Base-by-base conservation (phyloP, 1,139 yeast species). In the Saccharomyces hybrid region DNA sequence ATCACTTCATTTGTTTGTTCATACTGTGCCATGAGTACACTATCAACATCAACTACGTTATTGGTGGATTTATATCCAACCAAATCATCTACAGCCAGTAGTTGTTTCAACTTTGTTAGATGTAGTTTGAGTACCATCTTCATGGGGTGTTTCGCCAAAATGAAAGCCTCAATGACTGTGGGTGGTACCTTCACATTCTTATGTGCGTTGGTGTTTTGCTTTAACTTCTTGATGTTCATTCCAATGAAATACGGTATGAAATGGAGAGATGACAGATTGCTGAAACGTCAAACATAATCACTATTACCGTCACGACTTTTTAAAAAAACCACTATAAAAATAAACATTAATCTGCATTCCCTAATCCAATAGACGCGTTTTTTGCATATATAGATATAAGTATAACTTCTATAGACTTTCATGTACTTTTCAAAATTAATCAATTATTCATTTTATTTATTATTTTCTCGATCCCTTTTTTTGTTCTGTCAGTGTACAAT, bases 181-280 rank as follows among this genome's bases (percentile, higher is more conserved):
- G 91, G 91, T 2, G 88, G 89, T 1, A 79, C 86, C 0, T 83
- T 82, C 63, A 78, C 86, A 0, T 72, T 85, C 28, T 70, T 83
- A 73, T 75, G 78, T 52, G 70, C 66, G 4, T 46, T 67, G 27
- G 60, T 67, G 19, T 59, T 66, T 46, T 50, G 64, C 28, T 61
- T 63, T 1, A 68, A 64, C 49, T 58, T 64, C 34, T 42, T 64
- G 19, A 58, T 68, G 27, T 58, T 64, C 32, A 61, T 68, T 38
- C 71, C 72, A 31, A 66, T 68, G 65, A 59, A 54, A 14, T 64
- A 64, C 48, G 72, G 71, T 42, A 64, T 66, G 66, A 52, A 58
- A 52, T 68, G 71, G 71, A 64, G 65, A 48, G 58, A 58, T 26
- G 57, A 55, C 42, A 65, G 71, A 55, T 61, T 58, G 4, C 32